A percentile compares a stretch with the other conserved stretches of the same genome.
Conservation (phyloP, 352 stramenopile genomes). For the Halophytophthora polymorphica region DNA sequence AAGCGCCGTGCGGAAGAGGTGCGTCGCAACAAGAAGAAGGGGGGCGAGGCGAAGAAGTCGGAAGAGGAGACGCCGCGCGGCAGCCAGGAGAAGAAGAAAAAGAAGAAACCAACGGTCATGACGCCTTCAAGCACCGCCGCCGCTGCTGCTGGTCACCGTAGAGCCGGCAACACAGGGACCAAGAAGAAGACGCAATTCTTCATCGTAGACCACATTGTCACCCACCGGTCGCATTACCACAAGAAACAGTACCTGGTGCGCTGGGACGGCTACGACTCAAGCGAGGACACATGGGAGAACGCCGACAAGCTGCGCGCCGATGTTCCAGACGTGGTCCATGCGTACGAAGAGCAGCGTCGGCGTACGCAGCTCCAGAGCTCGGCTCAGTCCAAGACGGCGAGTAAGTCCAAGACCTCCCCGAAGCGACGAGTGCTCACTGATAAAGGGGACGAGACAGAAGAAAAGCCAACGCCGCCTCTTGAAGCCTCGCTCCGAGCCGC, state of each 20-base stretch:
- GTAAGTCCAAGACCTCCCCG: background rate
- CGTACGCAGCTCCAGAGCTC: conserved; percentile 11
- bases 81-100: too few relatives aligned
- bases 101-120: too few relatives aligned
- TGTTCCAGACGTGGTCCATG: conserved; percentile 47
- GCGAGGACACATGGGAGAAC: conserved; percentile 66
- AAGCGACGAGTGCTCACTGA: conserved; percentile 7
- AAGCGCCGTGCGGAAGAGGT: background rate
- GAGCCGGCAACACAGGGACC: background rate
- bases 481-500: background rate
- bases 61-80: too few relatives aligned
- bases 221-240: conserved; percentile 32
- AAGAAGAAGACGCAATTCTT: conserved; percentile 25
- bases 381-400: conserved; percentile 5
- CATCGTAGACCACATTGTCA: conserved; percentile 62
- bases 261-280: conserved; percentile 65
- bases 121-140: background rate
- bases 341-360: conserved; percentile 42
- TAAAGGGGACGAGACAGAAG: conserved; percentile 4
- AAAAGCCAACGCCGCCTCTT: background rate
- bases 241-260: conserved; percentile 61
- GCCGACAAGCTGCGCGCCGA: conserved; percentile 44
- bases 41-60: too few relatives aligned
- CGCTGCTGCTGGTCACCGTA: background rate
- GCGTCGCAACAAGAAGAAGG: background rate